Percentiles rank a stretch among this genome's conserved stretches.
Conservation (phyloP, 345 rosid genomes). For the Melastoma malabathricum region DNA sequence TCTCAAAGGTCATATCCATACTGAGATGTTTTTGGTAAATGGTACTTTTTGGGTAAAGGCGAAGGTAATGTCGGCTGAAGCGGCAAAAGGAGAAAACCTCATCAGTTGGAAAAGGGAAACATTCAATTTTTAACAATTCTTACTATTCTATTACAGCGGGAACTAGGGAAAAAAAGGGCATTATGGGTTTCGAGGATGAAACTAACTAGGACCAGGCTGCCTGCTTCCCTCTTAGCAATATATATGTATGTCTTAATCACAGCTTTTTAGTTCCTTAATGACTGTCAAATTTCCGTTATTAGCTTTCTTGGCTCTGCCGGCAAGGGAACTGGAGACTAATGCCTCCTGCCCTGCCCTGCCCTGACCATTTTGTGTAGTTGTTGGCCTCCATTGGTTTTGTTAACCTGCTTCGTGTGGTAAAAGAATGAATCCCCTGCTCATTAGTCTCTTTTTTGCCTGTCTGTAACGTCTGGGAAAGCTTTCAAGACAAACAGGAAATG, state of each 20-base stretch:
- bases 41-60: slow-evolving; percentile 10
- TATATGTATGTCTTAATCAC: slow-evolving; percentile 7
- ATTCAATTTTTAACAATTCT: slow-evolving; percentile 29
- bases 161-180: slow-evolving; percentile 11
- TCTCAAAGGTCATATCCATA: too few relatives aligned
- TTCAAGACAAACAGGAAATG: too few relatives aligned
- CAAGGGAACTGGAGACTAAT: too few relatives aligned
- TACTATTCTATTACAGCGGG: slow-evolving; percentile 21
- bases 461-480: too few relatives aligned
- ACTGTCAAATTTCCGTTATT: slow-evolving; percentile 9
- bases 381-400: too few relatives aligned
- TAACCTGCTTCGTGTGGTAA: too few relatives aligned
- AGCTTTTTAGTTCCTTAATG: slow-evolving; percentile 15
- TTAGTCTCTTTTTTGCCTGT: too few relatives aligned
- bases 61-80: slow-evolving; percentile 15
- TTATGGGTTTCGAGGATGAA: slow-evolving; percentile 16
- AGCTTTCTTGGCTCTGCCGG: neutral
- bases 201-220: slow-evolving; percentile 15
- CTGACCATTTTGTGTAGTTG: too few relatives aligned
- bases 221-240: slow-evolving; percentile 5
- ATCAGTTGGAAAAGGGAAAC: slow-evolving; percentile 10
- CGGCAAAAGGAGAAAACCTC: slow-evolving; percentile 9
- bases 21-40: slow-evolving; percentile 34
- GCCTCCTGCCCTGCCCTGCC: too few relatives aligned
- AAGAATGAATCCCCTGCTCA: too few relatives aligned